phyloP scores from a whole-genome alignment of 257 asterid species.

The Fraxinus cuspidata region DNA sequence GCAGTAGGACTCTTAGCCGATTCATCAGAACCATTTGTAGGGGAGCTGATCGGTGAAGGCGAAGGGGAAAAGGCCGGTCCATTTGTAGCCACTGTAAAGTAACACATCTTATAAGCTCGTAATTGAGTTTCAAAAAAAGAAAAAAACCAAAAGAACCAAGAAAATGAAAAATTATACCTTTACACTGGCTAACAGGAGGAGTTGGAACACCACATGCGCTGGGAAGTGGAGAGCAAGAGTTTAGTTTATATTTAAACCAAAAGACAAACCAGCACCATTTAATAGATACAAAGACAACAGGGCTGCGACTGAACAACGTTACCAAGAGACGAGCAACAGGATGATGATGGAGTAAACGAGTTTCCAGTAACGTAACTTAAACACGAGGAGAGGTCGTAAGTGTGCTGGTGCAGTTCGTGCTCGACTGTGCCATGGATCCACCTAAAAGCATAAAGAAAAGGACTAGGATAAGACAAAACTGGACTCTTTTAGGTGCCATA shows the following conservation, averaged over 20 bases:
- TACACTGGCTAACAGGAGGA: conserved; percentile 45
- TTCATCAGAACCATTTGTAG: conserved; percentile 25
- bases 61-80: conserved; percentile 30
- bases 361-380: conserved; percentile 52
- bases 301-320: conserved; percentile 46
- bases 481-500: conserved; percentile 22
- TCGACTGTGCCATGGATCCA: conserved; percentile 41
- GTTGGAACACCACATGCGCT: conserved; percentile 46
- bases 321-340: conserved; percentile 54
- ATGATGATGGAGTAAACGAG: conserved; percentile 41
- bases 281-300: conserved; percentile 45
- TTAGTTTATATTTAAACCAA: conserved; percentile 43
- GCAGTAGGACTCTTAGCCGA: conserved; percentile 23
- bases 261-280: conserved; percentile 35
- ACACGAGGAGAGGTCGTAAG: conserved; percentile 49
- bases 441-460: conserved; percentile 19
- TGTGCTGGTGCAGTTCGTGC: conserved; percentile 34
- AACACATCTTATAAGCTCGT: not conserved
- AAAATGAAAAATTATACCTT: conserved; percentile 26
- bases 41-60: conserved; percentile 17
- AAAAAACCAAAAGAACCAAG: no score
- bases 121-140: not conserved
- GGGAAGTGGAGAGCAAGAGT: conserved; percentile 58
- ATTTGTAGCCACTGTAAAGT: conserved; percentile 21
- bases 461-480: conserved; percentile 24